These are phyloP conservation scores for Colletotrichum liriopes DNA, from an alignment of 2,329 filamentous ascomycete species.

Conservation along the genomic window DNA sequence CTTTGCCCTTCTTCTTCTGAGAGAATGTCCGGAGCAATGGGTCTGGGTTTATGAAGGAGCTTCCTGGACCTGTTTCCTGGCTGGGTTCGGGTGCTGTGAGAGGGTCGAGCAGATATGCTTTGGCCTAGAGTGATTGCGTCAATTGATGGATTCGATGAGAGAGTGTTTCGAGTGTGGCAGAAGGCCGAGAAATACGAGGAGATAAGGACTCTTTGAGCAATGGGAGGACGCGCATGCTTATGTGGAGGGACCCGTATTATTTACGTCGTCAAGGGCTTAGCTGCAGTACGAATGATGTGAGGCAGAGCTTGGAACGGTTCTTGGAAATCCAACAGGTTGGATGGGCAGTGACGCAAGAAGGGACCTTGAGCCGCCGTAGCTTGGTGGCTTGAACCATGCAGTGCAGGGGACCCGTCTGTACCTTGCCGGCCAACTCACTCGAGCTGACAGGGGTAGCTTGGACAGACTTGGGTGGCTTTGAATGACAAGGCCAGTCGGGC, in stretches of 20 bases:
- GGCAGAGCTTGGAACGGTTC: slow-evolving; percentile 35
- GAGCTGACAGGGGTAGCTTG: slow-evolving; percentile 34
- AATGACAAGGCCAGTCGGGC: slow-evolving; percentile 8
- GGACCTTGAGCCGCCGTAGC: slow-evolving; percentile 27
- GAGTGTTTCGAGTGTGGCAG: background rate
- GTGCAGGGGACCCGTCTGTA: slow-evolving; percentile 30
- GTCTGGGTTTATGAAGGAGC: slow-evolving; percentile 64
- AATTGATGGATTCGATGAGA: slow-evolving; percentile 14
- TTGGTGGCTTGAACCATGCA: slow-evolving; percentile 36
- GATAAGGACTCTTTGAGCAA: slow-evolving; percentile 15
- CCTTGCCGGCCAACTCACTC: slow-evolving; percentile 29
- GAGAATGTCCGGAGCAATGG: slow-evolving; percentile 46
- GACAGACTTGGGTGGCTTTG: slow-evolving; percentile 15
- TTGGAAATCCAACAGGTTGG: slow-evolving; percentile 38
- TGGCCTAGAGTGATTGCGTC: slow-evolving; percentile 63
- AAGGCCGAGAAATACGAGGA: slow-evolving; percentile 1
- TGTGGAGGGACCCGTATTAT: slow-evolving; percentile 42
- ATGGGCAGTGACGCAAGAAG: slow-evolving; percentile 42
- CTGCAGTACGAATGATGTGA: slow-evolving; percentile 34
- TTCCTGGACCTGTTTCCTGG: slow-evolving; percentile 76
- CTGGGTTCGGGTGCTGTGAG: slow-evolving; percentile 77
- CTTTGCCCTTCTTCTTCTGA: slow-evolving; percentile 47
- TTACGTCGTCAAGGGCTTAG: slow-evolving; percentile 45
- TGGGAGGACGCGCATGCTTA: slow-evolving; percentile 30
- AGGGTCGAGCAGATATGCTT: slow-evolving; percentile 78